phyloP scores from a whole-genome alignment of 2,329 filamentous ascomycete species.

The Alternaria conjuncta region DNA sequence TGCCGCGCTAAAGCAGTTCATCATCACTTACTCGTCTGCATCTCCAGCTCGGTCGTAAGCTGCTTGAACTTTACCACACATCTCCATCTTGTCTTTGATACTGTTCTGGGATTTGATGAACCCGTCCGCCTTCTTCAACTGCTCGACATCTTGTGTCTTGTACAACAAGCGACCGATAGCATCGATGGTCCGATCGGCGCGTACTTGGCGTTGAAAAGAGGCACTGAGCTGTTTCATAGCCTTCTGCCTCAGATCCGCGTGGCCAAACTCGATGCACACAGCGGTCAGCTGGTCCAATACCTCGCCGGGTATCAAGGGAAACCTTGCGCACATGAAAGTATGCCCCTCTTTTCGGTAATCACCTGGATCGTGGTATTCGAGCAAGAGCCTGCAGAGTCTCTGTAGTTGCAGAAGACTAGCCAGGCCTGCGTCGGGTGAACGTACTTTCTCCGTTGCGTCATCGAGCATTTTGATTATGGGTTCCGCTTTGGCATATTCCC shows the following conservation, averaged over 20 bases:
- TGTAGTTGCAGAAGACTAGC: background rate
- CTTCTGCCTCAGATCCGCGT: background rate
- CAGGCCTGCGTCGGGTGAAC: background rate
- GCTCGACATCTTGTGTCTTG: background rate
- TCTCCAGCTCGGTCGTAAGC: background rate
- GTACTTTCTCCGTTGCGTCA: background rate
- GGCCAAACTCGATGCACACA: background rate
- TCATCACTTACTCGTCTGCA: background rate
- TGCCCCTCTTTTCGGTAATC: background rate
- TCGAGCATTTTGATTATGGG: background rate
- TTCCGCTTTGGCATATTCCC: background rate
- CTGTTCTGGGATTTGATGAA: fast-evolving
- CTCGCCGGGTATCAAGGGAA: background rate
- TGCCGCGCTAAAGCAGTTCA: fast-evolving
- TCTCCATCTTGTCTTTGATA: background rate
- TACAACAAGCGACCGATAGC: background rate
- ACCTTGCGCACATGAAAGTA: background rate
- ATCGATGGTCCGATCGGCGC: background rate
- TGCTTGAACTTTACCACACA: background rate
- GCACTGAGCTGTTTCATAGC: background rate
- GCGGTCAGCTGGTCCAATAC: background rate
- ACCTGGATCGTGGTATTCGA: background rate
- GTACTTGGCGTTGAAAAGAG: background rate
- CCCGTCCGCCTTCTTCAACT: background rate
- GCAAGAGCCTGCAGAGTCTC: background rate